Evolutionary conservation across 164 flowering plant species (phyloP), one percentile per base, ranked within the genome.

Genomic region (Santalum album): DNA sequence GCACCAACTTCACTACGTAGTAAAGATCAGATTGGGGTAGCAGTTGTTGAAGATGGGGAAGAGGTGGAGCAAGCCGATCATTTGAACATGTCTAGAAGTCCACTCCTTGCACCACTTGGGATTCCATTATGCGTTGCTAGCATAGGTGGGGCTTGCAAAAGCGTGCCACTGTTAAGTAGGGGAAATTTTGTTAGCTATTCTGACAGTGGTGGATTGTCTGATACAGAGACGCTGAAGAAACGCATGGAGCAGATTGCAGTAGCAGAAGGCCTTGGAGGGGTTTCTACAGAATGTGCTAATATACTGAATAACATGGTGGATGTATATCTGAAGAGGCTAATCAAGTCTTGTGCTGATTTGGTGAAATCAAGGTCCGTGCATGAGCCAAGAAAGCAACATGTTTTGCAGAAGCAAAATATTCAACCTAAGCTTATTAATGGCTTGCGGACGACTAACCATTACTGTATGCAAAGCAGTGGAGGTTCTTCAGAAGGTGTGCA

Each of bases 181-280:
- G 62, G 76, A 65, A 72, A 66, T 65, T 61, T 46, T 65, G 36
- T 48, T 42, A 72, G 76, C 64, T 68, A 63, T 44, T 69, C 55
- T 57, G 80, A 80, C 61, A 49, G 54, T 59, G 86, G 81, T 67
- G 76, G 56, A 22, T 71, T 94, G 68, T 74, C 66, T 53, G 97
- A 81, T 62, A 63, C 78, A n/a, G 81, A 73, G 54, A 75, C 71
- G 20, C 62, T 90, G 66, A 84, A 78, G 73, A 79, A 75, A 68
- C 83, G 83, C 1, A 87, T 94, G 97, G 92, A 87, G 70, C 87
- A 82, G 67, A 87, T 90, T 74, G 84, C 87, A 50, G 76, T 63
- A 20, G 74, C 67, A 24, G 80, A 81, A 53, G 95, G 95, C 45
- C 81, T 94, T 45, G 84, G 77, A 61, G 96, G 95, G 21, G 90